A percentile compares a stretch with the other conserved stretches of the same genome.
Evolutionary conservation across 129 eudicot species (phyloP).

Genomic region (Tagetes erecta): DNA sequence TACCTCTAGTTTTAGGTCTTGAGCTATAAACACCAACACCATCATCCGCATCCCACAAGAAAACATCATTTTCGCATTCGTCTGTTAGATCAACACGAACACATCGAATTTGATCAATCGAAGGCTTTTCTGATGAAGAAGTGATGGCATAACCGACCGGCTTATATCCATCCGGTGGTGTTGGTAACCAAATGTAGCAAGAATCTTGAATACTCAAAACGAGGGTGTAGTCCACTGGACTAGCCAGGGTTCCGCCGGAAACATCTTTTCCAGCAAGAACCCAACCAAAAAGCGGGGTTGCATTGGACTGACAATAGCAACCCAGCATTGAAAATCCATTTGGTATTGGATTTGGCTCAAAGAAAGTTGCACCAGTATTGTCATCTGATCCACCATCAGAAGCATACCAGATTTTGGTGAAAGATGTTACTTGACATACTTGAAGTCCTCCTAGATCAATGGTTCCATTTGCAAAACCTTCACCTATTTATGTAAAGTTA

Average conservation of each 20-base stretch:
- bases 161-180: conserved; percentile 46
- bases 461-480: conserved; percentile 45
- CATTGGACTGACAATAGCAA: conserved; percentile 58
- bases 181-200: conserved; percentile 65
- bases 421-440: conserved; percentile 40
- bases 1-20: conserved; percentile 44
- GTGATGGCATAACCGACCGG: conserved; percentile 56
- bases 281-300: conserved; percentile 55
- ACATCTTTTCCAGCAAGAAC: conserved; percentile 52
- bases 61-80: conserved; percentile 37
- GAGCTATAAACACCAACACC: conserved; percentile 37
- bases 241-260: conserved; percentile 26
- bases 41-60: conserved; percentile 45
- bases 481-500: conserved; percentile 20
- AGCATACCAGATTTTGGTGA: conserved; percentile 36
- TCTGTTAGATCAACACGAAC: conserved; percentile 48
- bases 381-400: not conserved
- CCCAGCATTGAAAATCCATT: conserved; percentile 70
- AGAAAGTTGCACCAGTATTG: conserved; percentile 47
- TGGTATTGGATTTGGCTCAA: conserved; percentile 55
- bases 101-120: conserved; percentile 46
- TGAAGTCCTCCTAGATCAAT: conserved; percentile 52
- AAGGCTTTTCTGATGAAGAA: conserved; percentile 45
- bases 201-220: conserved; percentile 38
- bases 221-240: conserved; percentile 55